Evolutionary conservation across 306 rosid species (phyloP), one percentile per base, ranked within the genome.

Genomic region (Vigna nakashimae): DNA sequence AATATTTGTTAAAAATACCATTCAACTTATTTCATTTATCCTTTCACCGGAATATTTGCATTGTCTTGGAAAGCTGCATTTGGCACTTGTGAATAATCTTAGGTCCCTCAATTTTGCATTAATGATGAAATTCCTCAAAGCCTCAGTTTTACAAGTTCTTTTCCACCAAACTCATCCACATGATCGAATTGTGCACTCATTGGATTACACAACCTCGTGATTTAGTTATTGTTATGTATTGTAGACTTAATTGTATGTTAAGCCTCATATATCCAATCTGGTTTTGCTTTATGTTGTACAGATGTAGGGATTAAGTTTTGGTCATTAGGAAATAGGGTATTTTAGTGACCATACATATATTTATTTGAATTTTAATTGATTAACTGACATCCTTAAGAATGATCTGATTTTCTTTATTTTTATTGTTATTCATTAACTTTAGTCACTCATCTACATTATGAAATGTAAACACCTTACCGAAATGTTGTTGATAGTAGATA

Each of bases 401-500:
- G 56, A 13, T 14, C 28, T 13, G 18, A 4, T 50, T 38, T 22
- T 40, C 15, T 62, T 51, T 13, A 49, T 24, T 62, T 60, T 50
- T n/a, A 26, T 70, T 0, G 22, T 30, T 50, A 48, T 43, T 64
- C 4, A 30, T 64, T 32, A 6, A 13, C 69, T 13, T 36, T 32
- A 55, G 30, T 42, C 4, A 62, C 9, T 17, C 2, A 58, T n/a
- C 49, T 48, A 45, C 24, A 51, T 51, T 52, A 22, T 52, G n/a
- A 8, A 38, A 22, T 13, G 16, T 43, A 40, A 36, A 18, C 68
- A 51, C 10, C 18, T 65, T 22, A 62, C 43, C 22, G 5, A 7
- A 46, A 73, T 74, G 75, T 17, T 30, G 11, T 4, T 53, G 34
- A 50, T 75, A 64, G 17, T 24, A 36, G 68, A 46, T 50, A 50